A percentile compares a stretch with the other conserved stretches of the same genome.
Evolutionary conservation across 352 stramenopile species (phyloP).

Genomic region (Globisporangium spiculum): DNA sequence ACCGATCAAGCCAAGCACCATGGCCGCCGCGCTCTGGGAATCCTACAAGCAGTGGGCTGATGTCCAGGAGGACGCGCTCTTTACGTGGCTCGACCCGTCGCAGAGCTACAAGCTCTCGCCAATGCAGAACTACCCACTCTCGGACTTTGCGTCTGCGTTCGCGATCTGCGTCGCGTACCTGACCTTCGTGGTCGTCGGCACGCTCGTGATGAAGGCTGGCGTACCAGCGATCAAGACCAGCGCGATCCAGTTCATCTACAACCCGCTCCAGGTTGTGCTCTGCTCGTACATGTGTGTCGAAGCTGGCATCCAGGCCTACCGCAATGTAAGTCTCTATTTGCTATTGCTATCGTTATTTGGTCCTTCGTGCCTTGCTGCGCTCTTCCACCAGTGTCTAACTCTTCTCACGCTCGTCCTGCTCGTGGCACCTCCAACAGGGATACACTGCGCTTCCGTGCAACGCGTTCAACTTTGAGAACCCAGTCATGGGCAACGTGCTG

Average conservation of each 20-base stretch:
- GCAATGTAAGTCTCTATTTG: slow-evolving; percentile 45
- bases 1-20: slow-evolving; percentile 18
- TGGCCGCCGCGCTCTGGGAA: slow-evolving; percentile 42
- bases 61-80: slow-evolving; percentile 36
- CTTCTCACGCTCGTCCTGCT: too few relatives aligned
- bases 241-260: slow-evolving; percentile 95
- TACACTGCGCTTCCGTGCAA: slow-evolving; percentile 95
- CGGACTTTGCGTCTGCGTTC: slow-evolving; percentile 56
- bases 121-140: slow-evolving; percentile 36
- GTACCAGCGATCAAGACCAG: slow-evolving; percentile 73
- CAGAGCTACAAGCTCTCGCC: slow-evolving; percentile 47
- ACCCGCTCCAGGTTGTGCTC: slow-evolving; percentile 94
- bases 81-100: slow-evolving; percentile 47
- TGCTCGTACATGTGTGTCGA: slow-evolving; percentile 98
- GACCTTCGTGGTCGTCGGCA: slow-evolving; percentile 66
- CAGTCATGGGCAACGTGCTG: slow-evolving; percentile 93
- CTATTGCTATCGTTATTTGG: neutral
- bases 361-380: neutral
- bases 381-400: neutral
- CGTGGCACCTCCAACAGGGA: slow-evolving; percentile 17
- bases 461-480: slow-evolving; percentile 83
- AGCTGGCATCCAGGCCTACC: slow-evolving; percentile 90
- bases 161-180: slow-evolving; percentile 63
- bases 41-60: slow-evolving; percentile 65
- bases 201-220: slow-evolving; percentile 74